Conservation (phyloP, 371 early-diverging fungal species). For the Encephalitozoon intestinalis region DNA sequence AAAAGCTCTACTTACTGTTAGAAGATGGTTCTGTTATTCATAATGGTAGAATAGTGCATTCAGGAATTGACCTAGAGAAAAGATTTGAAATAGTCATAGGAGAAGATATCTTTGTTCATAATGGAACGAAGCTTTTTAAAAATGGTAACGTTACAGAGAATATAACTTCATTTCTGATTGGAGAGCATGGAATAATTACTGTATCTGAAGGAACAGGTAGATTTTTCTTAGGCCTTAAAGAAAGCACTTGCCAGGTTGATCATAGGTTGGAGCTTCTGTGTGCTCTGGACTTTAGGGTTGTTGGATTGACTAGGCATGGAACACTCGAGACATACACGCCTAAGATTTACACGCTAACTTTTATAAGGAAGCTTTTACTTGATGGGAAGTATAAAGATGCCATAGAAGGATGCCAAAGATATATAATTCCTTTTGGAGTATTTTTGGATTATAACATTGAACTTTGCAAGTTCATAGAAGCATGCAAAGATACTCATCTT, state of each 20-base stretch:
- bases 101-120: background rate
- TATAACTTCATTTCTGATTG: background rate
- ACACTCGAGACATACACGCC: slow-evolving; percentile 27
- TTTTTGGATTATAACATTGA: background rate
- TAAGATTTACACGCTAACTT: background rate
- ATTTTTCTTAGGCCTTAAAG: background rate
- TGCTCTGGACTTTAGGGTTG: background rate
- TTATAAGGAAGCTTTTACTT: background rate
- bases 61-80: background rate
- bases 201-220: background rate
- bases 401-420: background rate
- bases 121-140: background rate
- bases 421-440: background rate
- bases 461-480: background rate
- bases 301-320: slow-evolving; percentile 9
- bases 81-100: background rate
- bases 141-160: background rate
- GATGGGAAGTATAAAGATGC: slow-evolving; percentile 1
- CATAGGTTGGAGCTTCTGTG: slow-evolving; percentile 16
- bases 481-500: background rate
- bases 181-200: background rate
- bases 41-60: background rate
- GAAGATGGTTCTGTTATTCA: background rate
- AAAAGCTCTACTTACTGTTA: background rate
- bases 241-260: slow-evolving; percentile 10